Conservation (phyloP, 306 rosid species). For the Glycine latifolia region DNA sequence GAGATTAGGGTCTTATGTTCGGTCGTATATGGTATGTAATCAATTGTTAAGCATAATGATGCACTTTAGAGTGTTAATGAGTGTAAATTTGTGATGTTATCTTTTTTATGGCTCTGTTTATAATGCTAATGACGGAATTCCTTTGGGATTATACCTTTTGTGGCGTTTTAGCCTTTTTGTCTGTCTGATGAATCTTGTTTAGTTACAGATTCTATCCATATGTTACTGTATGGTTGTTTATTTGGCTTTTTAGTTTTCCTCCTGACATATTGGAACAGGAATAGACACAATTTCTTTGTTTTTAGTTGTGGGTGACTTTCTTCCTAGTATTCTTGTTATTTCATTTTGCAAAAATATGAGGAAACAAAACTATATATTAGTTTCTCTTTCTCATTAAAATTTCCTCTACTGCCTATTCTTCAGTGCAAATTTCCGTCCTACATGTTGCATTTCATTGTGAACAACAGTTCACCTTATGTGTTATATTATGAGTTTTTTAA, state of each 20-base stretch:
- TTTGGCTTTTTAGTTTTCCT: slow-evolving; percentile 10
- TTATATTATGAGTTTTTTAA: neutral
- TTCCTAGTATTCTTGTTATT: neutral
- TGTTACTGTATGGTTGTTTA: neutral
- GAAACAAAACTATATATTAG: neutral
- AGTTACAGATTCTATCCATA: neutral
- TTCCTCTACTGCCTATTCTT: neutral
- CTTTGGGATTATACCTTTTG: slow-evolving; percentile 12
- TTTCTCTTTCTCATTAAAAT: neutral
- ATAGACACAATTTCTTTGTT: neutral
- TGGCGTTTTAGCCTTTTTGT: slow-evolving; percentile 6
- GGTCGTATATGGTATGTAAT: neutral
- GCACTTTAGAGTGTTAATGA: neutral
- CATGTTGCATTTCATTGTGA: neutral
- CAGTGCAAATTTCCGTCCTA: neutral
- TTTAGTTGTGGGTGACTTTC: neutral
- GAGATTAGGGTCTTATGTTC: too few relatives aligned
- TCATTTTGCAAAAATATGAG: neutral
- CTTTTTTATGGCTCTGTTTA: neutral
- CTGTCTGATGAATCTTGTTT: neutral
- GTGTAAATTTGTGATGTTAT: neutral
- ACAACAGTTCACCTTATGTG: neutral
- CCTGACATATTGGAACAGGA: neutral
- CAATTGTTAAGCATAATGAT: slow-evolving; percentile 21
- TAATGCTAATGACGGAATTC: neutral